Base-by-base conservation (phyloP, 805 yeast species). In the Candida sakaeoensis region DNA sequence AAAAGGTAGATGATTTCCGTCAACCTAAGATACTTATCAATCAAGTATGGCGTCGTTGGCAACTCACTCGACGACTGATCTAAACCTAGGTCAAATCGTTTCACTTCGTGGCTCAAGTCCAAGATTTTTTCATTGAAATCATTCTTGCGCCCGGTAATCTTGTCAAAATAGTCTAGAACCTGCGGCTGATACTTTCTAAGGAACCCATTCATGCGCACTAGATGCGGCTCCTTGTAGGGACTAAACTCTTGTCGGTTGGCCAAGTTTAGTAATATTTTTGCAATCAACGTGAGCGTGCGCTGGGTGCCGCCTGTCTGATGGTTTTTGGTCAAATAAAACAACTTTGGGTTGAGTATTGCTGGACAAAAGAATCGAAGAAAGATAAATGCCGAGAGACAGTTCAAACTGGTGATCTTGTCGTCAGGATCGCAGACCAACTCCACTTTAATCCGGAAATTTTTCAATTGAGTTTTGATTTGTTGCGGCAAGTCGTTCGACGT, bases 311-410 rank as follows among this genome's bases (percentile, higher is more conserved):
- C 87, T 7, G 80, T 72, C 43, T 88, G 87, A 49, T 85, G 91
- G 26, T 75, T 70, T 37, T 76, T 72, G 0, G 87, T 77, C 36
- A 93, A 65, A 44, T 81, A 80, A 57, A 88, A 89, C 36, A 90
- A 60, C 52, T 87, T 88, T 0, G 99, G 99, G 52, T 88, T 90
- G 54, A 93, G 63, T 21, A 91, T 75, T 0, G 96, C 95, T 0
- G 99, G 98, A 52, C 96, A 59, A 40, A 59, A 59, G 42, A 68
- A 68, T 42, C 74, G 49, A 44, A 91, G 63, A 56, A 91, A 93
- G 9, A 91, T 64, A 52, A 93, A 85, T 1, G 96, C 89, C 15
- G 93, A 76, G 23, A 90, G 63, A 36, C 95, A 85, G 53, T 89
- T 83, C 43, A 83, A 65, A 0, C 88, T 74, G 1, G 74, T 68